Base-by-base conservation (phyloP, 75 land plant species). In the Pseudotsuga menziesii region DNA sequence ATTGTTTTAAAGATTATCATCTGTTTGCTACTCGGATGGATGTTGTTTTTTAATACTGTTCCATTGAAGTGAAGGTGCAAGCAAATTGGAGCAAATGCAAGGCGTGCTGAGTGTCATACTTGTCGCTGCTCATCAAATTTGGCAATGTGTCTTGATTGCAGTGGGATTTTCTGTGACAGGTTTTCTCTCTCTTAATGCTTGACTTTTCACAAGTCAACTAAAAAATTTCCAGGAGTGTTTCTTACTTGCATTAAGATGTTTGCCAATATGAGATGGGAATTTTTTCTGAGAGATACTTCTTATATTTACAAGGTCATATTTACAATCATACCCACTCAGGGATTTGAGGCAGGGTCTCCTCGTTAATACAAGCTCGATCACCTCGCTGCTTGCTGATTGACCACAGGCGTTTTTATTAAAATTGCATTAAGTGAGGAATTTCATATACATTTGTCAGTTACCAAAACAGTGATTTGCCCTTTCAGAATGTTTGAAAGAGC, bases 91-190 rank as follows among this genome's bases (percentile, higher is more conserved):
- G 72, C 72, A 54, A 77, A 73, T 35, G 79, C 75, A n/a, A 60
- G 77, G 59, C 58, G 32, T 61, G 82, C 86, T 29, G 74, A 75
- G 54, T 90, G 92, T 81, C 83, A 76, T 78, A 72, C 59, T 39
- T 90, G 92, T 79, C 57, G 75, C 25, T 58, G 77, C 25, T 75
- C 76, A 48, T 82, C 77, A 63, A 80, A 74, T 74, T 78, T 90
- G 74, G 88, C 82, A 32, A 80, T 79, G 35, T 90, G 89, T 71
- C 83, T 90, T 12, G 85, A 81, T 57, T 90, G 92, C 58, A 81
- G 60, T 73, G 69, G 63, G 35, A 74, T 78, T 57, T 56, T 83
- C 17, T 90, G 89, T 81, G 92, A 90, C 73, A 83, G 83, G 92
- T 88, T 69, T 56, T 74, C 52, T 57, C 36, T 69, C 32, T 44